These are phyloP conservation scores for Yarrowia sp. DNA, from an alignment of 805 yeast species.

Conservation along the genomic window DNA sequence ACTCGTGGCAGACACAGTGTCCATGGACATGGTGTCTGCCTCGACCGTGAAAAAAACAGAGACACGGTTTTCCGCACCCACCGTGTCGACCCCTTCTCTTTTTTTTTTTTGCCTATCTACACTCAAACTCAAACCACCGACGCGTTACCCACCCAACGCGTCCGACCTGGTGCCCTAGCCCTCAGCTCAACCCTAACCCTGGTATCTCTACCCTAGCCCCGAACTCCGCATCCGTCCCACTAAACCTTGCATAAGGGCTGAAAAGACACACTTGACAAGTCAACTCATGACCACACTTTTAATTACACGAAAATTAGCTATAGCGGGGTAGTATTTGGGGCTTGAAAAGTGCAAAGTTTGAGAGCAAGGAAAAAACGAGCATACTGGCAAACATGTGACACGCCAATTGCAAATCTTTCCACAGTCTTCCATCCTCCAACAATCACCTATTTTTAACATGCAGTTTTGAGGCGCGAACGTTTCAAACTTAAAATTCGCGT, in stretches of 20 bases:
- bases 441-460: slow-evolving; percentile 20
- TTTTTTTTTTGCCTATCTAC: no score
- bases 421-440: no score
- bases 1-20: no score
- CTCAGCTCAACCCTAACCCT: not conserved
- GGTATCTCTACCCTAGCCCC: not conserved
- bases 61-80: no score
- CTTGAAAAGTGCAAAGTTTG: no score
- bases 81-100: no score
- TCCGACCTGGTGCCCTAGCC: not conserved
- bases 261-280: slow-evolving; percentile 7
- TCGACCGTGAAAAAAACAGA: no score
- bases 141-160: slow-evolving; percentile 22
- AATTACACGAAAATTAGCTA: not conserved
- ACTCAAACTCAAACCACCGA: not conserved
- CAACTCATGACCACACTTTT: not conserved
- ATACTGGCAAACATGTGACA: no score
- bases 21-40: no score
- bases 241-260: not conserved
- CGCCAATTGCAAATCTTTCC: no score
- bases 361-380: no score
- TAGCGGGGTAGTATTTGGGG: not conserved
- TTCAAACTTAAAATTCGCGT: slow-evolving; percentile 7
- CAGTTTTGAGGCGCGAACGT: slow-evolving; percentile 18
- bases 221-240: slow-evolving; percentile 20